Evolutionary conservation across 2,329 filamentous ascomycete species (phyloP), one percentile per base, ranked within the genome.

Genomic region (Alternaria tenuissima): DNA sequence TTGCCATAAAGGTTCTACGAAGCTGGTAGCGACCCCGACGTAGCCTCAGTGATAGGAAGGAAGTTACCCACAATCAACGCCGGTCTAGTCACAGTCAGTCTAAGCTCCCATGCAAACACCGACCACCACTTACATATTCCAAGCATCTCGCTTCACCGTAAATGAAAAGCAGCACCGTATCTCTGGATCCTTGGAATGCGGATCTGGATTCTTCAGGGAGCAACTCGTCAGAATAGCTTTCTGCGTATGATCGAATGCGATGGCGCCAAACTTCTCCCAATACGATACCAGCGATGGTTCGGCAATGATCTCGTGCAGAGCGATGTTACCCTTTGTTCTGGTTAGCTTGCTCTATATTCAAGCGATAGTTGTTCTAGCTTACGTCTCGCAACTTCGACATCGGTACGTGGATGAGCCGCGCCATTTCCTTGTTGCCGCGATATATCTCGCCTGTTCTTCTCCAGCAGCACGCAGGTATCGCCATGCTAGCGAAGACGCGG

Each of bases 191-290:
- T 88, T 87, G 3, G 89, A 88, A 61, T 86, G 86, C 52, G 74
- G 70, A 56, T 80, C 76, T 0, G 75, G 94, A 67, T 89, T 94
- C 79, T 97, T 97, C 63, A 99, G 81, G 11, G 92, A 91, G 76
- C 95, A 99, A 67, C 92, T 94, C 22, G 95, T 99, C 68, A 99
- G 83, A 72, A 99, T 92, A 22, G 94, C 96, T 77, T 99, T 97
- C 76, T 98, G 95, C 9, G 88, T 89, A 58, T 90, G 88, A 75
- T 99, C 95, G 79, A 99, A 99, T 9, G 95, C 96, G 71, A 99
- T 98, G 5, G 93, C 94, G 52, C 94, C 94, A 74, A 99, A 99
- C 74, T 99, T 97, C 80, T 99, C 95, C 95, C 95, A 99, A 74
- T 99, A 99, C 71, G 92, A 92, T 55, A 98, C 95, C 62, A 97